Evolutionary conservation across 2,329 filamentous ascomycete genomes (phyloP), one percentile per base, ranked within the genome.

Genomic region (Aspergillus pseudotamarii): DNA sequence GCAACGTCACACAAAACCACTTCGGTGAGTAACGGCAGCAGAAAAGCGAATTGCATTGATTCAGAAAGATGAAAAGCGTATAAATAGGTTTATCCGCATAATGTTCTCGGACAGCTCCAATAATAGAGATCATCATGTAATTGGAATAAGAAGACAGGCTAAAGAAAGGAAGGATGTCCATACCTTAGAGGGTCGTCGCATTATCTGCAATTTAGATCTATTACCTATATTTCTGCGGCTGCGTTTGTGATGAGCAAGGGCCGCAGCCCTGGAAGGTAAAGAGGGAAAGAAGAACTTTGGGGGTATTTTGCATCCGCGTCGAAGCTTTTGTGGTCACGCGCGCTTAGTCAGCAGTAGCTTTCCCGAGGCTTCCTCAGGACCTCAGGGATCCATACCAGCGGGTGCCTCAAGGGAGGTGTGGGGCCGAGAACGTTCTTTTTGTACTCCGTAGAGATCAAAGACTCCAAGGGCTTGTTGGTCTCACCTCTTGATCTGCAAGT

Each of bases 41-140:
- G 66, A 32, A 30, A 64, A 50, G 57, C 45, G 46, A 61, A 57
- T 56, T 56, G 41, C 60, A 60, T 51, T 26, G 21, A 61, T 68
- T 76, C 72, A 72, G 71, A 70, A 64, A 70, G 60, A 71, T 68
- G 65, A 72, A 73, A 73, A 72, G 72, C 86, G 86, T 89, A 88
- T 78, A 80, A 64, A 53, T 80, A 83, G 79, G 81, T 83, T 76
- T 80, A 82, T 91, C 89, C 85, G 83, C 88, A 89, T 74, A 80
- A 72, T 77, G 64, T 75, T 77, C 82, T 86, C 86, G 88, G 89
- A 92, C 89, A 91, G 89, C 89, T 92, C 89, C 89, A 92, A 91
- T 91, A 90, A 82, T 74, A 75, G 72, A 71, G 73, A 75, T 88
- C 86, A 89, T 89, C 87, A 86, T 80, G 64, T 61, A 66, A 69